Base-by-base conservation (phyloP, 140 eudicot genomes). In the Ambrosia hybrid region DNA sequence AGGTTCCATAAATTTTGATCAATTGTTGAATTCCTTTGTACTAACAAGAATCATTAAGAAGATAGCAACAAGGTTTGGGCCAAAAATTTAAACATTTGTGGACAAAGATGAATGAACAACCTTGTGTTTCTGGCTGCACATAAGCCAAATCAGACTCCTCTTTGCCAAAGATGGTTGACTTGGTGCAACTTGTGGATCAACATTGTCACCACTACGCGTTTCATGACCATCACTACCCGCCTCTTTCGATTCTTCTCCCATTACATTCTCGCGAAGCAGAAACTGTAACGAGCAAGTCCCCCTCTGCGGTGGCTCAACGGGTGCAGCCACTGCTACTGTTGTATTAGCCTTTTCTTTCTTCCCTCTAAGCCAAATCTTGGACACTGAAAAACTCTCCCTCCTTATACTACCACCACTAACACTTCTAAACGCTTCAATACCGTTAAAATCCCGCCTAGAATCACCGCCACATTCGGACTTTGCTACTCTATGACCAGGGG, bases 301-400 rank as follows among this genome's bases (percentile, higher is more conserved):
- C 70, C 81, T 82, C n/a, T 88, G 75, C 10, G 88, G 80, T 5
- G 83, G 67, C 65, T 79, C 83, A 5, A 61, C 2, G 68, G 74
- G 30, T 30, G 80, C 55, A 9, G 55, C 55, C 55, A 49, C 14
- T 0, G 55, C 41, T 48, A 43, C 56, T 33, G 67, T 63, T 13
- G 77, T 9, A 67, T 71, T 73, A 60, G 79, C 70, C 83, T 73
- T 76, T 13, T 87, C 88, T 73, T 79, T 80, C 74, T 79, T 81
- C 30, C 89, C 93, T 79, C 96, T 79, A 37, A 83, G 74, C 96
- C 97, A 91, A 74, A 85, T 88, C 72, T 85, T 91, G 5, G 96
- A 91, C 53, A 86, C 43, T 1, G 95, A 91, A 79, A 88, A 84
- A 36, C 96, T 86, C 75, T 88, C 96, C 61, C 78, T 83, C 62